A percentile compares a stretch with the other conserved stretches of the same genome.
Conservation (phyloP, 352 stramenopile genomes). For the Chrysophaeum taylorii region DNA sequence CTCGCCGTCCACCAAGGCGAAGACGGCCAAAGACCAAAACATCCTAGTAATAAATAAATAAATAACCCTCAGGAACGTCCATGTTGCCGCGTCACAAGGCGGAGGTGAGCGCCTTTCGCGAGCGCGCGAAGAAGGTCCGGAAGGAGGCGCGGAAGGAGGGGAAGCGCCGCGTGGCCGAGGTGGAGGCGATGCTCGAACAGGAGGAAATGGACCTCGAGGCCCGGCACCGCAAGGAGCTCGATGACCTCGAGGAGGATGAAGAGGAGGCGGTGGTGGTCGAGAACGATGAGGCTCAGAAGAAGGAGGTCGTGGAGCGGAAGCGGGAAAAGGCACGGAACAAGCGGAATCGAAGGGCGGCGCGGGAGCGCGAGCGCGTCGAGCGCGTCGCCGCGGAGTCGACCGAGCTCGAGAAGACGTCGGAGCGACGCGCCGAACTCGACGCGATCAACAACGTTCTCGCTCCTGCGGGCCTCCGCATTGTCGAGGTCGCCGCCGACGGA, state of each 20-base stretch:
- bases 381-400: neutral
- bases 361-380: neutral
- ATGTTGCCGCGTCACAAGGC: neutral
- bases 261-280: neutral
- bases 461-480: constrained; percentile 48
- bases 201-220: neutral
- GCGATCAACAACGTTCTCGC: constrained; percentile 31
- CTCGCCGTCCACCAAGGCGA: neutral
- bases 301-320: neutral
- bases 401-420: constrained; percentile 33
- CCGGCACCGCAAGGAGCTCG: neutral
- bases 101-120: neutral
- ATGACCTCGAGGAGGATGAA: neutral
- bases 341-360: neutral
- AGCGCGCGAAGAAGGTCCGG: neutral
- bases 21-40: neutral
- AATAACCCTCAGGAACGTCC: neutral
- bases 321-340: neutral
- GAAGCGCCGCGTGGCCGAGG: neutral
- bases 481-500: constrained; percentile 86
- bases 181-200: neutral
- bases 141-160: neutral
- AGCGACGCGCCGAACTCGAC: constrained; percentile 40
- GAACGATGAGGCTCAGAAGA: neutral
- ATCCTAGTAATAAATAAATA: neutral